Conservation (phyloP, 78 protist genomes). For the Trichosphaerium sp. region DNA sequence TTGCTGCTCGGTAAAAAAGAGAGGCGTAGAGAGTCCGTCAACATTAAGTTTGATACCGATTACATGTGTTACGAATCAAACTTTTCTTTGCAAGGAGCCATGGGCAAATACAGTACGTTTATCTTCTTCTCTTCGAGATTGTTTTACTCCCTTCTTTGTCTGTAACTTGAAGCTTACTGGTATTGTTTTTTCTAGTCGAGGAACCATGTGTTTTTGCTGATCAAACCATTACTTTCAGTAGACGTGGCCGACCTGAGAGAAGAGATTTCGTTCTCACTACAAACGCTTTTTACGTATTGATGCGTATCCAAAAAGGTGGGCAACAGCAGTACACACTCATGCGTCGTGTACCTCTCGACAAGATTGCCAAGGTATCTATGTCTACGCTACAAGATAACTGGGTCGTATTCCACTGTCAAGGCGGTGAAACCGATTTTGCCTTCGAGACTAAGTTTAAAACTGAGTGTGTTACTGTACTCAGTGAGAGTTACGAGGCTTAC, state of each 20-base stretch:
- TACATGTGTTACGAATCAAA: conserved; percentile 54
- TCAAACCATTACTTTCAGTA: conserved; percentile 17
- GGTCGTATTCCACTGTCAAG: conserved; percentile 41
- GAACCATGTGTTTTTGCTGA: conserved; percentile 51
- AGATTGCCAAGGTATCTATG: conserved; percentile 21
- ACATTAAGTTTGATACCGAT: conserved; percentile 39
- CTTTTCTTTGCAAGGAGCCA: conserved; percentile 38
- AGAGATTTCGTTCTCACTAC: conserved; percentile 32
- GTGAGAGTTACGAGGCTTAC: conserved; percentile 24
- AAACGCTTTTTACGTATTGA: conserved; percentile 43
- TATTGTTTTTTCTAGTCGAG: conserved; percentile 10
- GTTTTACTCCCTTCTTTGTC: too few species aligned
- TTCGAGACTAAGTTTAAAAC: conserved; percentile 58
- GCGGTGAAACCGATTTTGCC: conserved; percentile 38
- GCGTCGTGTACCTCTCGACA: conserved; percentile 16
- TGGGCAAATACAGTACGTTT: conserved; percentile 24
- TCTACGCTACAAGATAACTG: conserved; percentile 28
- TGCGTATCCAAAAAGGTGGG: conserved; percentile 37
- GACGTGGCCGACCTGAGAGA: conserved; percentile 31
- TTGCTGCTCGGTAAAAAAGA: conserved; percentile 54
- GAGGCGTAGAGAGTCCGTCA: conserved; percentile 45
- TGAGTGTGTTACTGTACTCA: conserved; percentile 27
- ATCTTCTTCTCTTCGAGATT: not conserved
- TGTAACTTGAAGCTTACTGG: too few species aligned
- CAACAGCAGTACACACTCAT: conserved; percentile 7